Base-by-base conservation (phyloP, 2,329 filamentous ascomycete genomes). In the Pseudogymnoascus sp. region DNA sequence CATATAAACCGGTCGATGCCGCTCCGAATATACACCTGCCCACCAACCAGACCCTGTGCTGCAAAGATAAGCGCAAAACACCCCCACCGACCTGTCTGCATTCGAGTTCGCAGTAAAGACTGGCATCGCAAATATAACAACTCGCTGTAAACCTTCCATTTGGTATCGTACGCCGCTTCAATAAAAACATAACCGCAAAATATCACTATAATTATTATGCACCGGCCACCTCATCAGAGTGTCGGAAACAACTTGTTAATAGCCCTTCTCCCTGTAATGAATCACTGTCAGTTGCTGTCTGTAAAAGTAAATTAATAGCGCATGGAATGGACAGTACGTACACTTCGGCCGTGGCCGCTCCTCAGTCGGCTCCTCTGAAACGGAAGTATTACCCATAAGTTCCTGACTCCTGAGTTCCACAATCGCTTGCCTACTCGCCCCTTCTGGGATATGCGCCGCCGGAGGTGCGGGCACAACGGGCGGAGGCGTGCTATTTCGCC, bases 241-340 rank as follows among this genome's bases (percentile, higher is more conserved):
- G 68, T 68, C n/a, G 69, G 69, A 58, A 71, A 71, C 37, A 63
- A 58, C 25, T 58, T 66, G n/a, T 61, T 60, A 4, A 71, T 30
- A 25, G 61, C 64, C 50, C 35, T 63, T 28, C 65, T 63, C 68
- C 68, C 69, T 70, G 30, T 18, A 4, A 16, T 35, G 16, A 20
- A 20, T 9, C 16, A 54, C 11, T 4, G 47, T 54, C 47, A 54
- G 47, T 25, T 14, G n/a, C 9, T 35, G 28, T 54, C 16, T 33
- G 11, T 54, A 22, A 3, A 14, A 18, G 16, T 18, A 14, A 9
- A 20, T 57, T n/a, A 12, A 35, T 33, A 37, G 2, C 16, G 28
- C n/a, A 54, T 2, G 4, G 36, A 8, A n/a, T 8, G 3, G 28
- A 14, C 6, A 20, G 6, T 30, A 63, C 64, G 63, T 66, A 65